Evolutionary conservation across 2,329 filamentous ascomycete genomes (phyloP), one percentile per base, ranked within the genome.

Genomic region (Hortaea sp.): DNA sequence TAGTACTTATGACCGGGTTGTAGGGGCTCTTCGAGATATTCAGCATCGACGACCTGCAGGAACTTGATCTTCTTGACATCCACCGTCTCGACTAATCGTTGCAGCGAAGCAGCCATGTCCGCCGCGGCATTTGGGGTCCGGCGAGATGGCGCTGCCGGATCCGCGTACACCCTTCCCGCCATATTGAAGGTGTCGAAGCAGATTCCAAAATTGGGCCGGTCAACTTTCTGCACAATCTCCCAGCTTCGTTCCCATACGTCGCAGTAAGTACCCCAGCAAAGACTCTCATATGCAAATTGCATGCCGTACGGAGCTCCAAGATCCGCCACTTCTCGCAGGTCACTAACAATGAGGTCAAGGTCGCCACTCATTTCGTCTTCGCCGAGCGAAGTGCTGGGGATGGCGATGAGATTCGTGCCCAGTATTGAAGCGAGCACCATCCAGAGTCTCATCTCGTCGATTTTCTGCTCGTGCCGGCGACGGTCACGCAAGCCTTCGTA

Each of bases 181-280:
- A 89, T 83, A 63, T 89, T 86, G 68, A 87, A 89, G 0, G 81
- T 86, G 63, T 89, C 85, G 27, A 89, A 71, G 59, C 84, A 88
- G 37, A 88, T 69, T 6, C 85, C 85, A 58, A 89, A 87, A 63
- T 89, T 89, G 6, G 74, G 64, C 6, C 82, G 66, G 61, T 85
- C 71, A 29, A 88, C 83, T 2, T 66, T 67, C 54, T 72, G 65
- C 0, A 88, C 78, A 2, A 88, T 69, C 5, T 81, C 76, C 81
- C 82, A 90, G 53, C 76, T 78, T 7, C 69, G 66, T 60, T 88
- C 84, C 85, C 85, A 90, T 0, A 72, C 79, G 59, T 86, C 74
- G 48, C 81, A 69, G 44, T 78, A 73, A 0, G 83, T 87, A 7
- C 82, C 84, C 78, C 81, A 90, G 54, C 76, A 79, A 3, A 90